Base-by-base conservation (phyloP, 2,329 filamentous ascomycete genomes). In the Aspergillus spinulosporus region DNA sequence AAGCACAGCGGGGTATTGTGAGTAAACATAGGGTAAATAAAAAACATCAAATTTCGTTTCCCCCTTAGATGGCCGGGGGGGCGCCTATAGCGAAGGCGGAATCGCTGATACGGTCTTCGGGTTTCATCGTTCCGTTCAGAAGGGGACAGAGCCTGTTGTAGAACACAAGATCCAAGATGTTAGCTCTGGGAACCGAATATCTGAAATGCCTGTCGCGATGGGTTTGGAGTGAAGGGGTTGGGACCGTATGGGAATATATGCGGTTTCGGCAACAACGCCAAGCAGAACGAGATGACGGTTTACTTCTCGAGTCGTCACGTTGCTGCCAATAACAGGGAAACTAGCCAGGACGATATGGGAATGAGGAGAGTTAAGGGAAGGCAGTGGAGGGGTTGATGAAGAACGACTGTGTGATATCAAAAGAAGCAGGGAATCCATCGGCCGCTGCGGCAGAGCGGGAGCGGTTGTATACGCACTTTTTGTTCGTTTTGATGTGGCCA, bases 401-500 rank as follows among this genome's bases (percentile, higher is more conserved):
- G 12, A 50, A 50, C 6, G 53, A 49, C 48, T 57, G 49, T 40
- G 48, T 46, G 29, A 51, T 49, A 21, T 56, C 47, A 44, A 54
- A 53, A 42, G 56, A 50, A n/a, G 42, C 2, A 47, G 54, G 40
- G 46, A 54, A 40, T 40, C 39, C 42, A 39, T 42, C 29, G 36
- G 40, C 52, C 28, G 26, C 21, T 26, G 26, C 21, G 40, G 42
- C 15, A 40, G 42, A 14, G 26, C 42, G 29, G 21, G 43, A 37
- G 29, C 46, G 34, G 34, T 50, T 49, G 29, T 46, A 31, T 40
- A 59, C 64, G 59, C 84, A 94, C 91, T 97, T 97, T 79, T 97
- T 96, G 80, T 97, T 97, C 47, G 93, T 97, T 77, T 97, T 97
- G 80, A 99, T 99, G 70, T 99, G 94, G 32, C 94, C 94, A 53